Base-by-base conservation (phyloP, 2,329 filamentous ascomycete genomes). In the Chalaropsis thielavioides region DNA sequence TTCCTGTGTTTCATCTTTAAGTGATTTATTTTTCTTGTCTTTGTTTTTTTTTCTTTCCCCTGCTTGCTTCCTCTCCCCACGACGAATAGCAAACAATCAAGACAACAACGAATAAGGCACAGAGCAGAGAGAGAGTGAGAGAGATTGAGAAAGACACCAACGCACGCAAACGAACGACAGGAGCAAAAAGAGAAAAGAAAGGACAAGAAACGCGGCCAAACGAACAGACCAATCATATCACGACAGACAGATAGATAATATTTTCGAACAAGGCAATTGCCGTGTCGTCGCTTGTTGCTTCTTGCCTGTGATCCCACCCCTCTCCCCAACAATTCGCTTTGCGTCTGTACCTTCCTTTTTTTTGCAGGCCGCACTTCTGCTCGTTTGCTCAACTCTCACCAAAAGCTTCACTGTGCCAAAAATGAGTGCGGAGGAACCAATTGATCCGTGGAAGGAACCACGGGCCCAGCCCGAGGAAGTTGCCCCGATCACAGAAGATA, bases 381-480 rank as follows among this genome's bases (percentile, higher is more conserved):
- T 31, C 10, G 35, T 43, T 24, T 58, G 54, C 38, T 24, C 51
- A 17, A 10, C 62, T 40, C 49, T 35, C 51, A 58, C 17, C 15
- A 56, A 11, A 58, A 58, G n/a, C n/a, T 31, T 11, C 24, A 38
- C 24, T 13, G 44, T 43, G 41, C 31, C 22, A 61, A 60, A 60
- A 62, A 66, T 65, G 63, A 64, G 65, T 43, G 49, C 27, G 10
- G 63, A 67, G 63, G 64, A 67, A 41, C 66, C 66, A 44, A 66
- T 65, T 58, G 63, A 66, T 31, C 60, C 61, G 40, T 67, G 63
- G 66, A 64, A 62, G 43, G 66, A 67, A 11, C 51, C 54, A 38
- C 49, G 24, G 35, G 31, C 49, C 24, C 31, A 31, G 17, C 35
- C 51, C 8, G 51, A 64, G 31, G 22, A 58, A 43, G 51, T 10